Percentiles rank a stretch among this genome's conserved stretches.
Evolutionary conservation across 768 basidiomycete species (phyloP).

Genomic region (Amanita jacksonii): DNA sequence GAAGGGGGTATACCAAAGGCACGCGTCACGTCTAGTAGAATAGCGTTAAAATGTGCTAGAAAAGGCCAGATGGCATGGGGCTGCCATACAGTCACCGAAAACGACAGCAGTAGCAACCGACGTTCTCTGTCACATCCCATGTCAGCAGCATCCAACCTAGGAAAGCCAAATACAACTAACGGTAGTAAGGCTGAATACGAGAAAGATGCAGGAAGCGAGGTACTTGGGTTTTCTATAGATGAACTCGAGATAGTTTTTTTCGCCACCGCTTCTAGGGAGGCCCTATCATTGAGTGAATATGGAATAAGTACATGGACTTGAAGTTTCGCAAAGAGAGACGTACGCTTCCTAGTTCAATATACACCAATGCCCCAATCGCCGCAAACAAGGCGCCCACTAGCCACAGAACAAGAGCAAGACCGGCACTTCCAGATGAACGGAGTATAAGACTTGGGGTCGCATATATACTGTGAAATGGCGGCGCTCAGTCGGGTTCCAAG

Average conservation of each 20-base stretch:
- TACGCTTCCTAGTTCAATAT: conserved; percentile 68
- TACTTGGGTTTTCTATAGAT: conserved; percentile 47
- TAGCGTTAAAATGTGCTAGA: too few relatives aligned
- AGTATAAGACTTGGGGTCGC: conserved; percentile 63
- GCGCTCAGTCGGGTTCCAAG: not conserved
- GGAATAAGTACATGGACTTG: too few relatives aligned
- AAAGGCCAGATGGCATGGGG: too few relatives aligned
- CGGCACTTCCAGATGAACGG: conserved; percentile 58
- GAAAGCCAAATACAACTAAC: conserved; percentile 15
- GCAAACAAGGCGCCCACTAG: conserved; percentile 57
- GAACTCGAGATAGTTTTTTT: conserved; percentile 64
- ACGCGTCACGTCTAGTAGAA: too few relatives aligned
- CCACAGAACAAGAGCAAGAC: conserved; percentile 62
- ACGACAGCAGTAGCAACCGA: conserved; percentile 38
- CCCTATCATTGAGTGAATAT: conserved; percentile 22
- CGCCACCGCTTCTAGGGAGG: conserved; percentile 56
- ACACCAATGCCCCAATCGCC: conserved; percentile 57
- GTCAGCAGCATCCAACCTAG: not conserved
- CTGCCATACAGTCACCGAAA: conserved; percentile 46
- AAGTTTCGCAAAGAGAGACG: conserved; percentile 10
- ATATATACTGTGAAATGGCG: conserved; percentile 40
- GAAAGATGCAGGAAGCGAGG: conserved; percentile 47
- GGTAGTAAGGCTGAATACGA: conserved; percentile 41
- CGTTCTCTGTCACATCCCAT: not conserved
- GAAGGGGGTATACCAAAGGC: too few relatives aligned